Percentiles rank a stretch among this genome's conserved stretches.
Conservation (phyloP, 2,329 filamentous ascomycete species). For the Alternaria angustiovoidea region DNA sequence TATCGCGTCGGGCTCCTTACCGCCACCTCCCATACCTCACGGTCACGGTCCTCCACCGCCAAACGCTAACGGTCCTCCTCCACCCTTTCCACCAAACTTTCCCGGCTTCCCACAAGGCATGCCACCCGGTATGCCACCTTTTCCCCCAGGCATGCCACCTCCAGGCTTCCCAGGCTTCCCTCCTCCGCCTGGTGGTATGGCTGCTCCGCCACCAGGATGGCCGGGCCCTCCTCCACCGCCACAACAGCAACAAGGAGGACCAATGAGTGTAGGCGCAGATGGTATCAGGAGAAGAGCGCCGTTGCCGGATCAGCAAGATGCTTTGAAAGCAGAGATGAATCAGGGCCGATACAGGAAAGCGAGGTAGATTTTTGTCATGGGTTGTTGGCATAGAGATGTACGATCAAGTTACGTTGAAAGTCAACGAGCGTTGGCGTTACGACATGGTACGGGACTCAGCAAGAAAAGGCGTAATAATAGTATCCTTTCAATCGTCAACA, state of each 20-base stretch:
- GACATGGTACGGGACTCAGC: neutral
- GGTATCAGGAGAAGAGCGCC: constrained; percentile 64
- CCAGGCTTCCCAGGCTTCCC: constrained; percentile 27
- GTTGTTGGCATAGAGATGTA: neutral
- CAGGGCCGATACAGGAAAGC: constrained; percentile 58
- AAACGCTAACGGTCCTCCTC: constrained; percentile 26
- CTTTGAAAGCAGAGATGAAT: constrained; percentile 78
- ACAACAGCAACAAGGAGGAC: constrained; percentile 27
- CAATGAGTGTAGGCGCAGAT: constrained; percentile 15
- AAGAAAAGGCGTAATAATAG: neutral
- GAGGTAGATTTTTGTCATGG: constrained; percentile 14
- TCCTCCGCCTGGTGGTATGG: constrained; percentile 22
- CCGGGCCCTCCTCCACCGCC: constrained; percentile 30
- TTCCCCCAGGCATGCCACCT: constrained; percentile 38
- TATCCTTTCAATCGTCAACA: neutral
- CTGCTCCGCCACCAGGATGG: constrained; percentile 25
- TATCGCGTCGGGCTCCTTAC: constrained; percentile 47
- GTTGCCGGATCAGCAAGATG: constrained; percentile 84
- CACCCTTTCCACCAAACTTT: constrained; percentile 39
- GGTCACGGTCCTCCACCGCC: constrained; percentile 30
- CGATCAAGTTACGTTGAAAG: neutral
- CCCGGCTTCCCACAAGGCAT: constrained; percentile 34
- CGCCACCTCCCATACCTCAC: constrained; percentile 46
- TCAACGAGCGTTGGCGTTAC: neutral
- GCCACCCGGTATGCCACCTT: constrained; percentile 31